Percentiles rank a stretch among this genome's conserved stretches.
Evolutionary conservation across 2,329 filamentous ascomycete genomes (phyloP).

Genomic region (Hypoxylon sp.): DNA sequence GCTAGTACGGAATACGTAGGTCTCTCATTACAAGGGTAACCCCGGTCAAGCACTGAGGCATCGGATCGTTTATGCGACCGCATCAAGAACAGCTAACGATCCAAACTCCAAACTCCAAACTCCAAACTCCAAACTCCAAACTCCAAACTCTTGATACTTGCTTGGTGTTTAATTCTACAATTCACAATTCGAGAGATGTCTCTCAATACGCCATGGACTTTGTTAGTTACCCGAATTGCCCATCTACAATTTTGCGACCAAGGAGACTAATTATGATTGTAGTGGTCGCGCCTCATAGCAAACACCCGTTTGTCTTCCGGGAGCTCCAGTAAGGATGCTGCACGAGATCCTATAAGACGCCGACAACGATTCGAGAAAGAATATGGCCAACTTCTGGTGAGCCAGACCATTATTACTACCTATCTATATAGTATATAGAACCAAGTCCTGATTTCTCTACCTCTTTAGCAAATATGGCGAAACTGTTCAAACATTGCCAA

Average conservation of each 20-base stretch:
- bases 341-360: constrained; percentile 69
- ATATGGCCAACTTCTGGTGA: constrained; percentile 68
- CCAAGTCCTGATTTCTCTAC: neutral
- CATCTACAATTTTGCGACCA: constrained; percentile 7
- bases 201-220: constrained; percentile 63
- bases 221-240: constrained; percentile 55
- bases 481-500: constrained; percentile 66
- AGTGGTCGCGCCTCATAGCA: constrained; percentile 75
- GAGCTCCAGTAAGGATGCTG: constrained; percentile 65
- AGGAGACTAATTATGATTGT: constrained; percentile 30
- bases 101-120: no score
- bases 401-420: constrained; percentile 29
- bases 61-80: constrained; percentile 32
- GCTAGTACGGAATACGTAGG: no score
- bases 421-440: neutral
- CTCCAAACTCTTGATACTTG: constrained; percentile 5
- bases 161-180: no score
- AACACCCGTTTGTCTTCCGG: constrained; percentile 66
- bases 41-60: constrained; percentile 24
- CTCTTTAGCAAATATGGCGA: constrained; percentile 64
- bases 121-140: no score
- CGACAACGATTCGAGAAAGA: constrained; percentile 73
- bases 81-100: constrained; percentile 14
- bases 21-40: constrained; percentile 14
- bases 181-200: constrained; percentile 55